These are phyloP conservation scores for Penicillium oxalicum DNA, from an alignment of 2,329 filamentous ascomycete genomes.

Conservation along the genomic window DNA sequence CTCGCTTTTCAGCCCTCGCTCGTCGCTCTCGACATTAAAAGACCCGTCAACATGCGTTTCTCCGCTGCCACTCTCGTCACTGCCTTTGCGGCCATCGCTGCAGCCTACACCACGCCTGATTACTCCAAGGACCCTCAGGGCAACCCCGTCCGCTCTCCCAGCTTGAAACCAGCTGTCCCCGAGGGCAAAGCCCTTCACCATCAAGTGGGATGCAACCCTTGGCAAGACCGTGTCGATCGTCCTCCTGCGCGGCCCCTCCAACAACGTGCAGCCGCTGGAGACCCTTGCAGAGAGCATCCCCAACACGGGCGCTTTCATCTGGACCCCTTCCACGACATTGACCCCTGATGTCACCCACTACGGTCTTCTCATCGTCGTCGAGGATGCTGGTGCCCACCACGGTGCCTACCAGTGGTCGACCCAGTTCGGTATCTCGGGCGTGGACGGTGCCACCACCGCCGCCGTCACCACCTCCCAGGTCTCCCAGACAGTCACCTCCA, in stretches of 20 bases:
- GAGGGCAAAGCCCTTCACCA: conserved; percentile 50
- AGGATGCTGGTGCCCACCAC: conserved; percentile 46
- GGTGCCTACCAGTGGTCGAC: conserved; percentile 53
- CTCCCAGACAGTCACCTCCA: conserved; percentile 7
- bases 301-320: conserved; percentile 53
- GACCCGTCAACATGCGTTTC: conserved; percentile 35
- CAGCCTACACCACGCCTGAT: conserved; percentile 35
- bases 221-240: conserved; percentile 47
- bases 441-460: conserved; percentile 5
- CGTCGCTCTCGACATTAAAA: not conserved
- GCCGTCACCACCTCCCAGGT: conserved; percentile 3
- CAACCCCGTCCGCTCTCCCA: conserved; percentile 52
- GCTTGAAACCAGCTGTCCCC: conserved; percentile 49
- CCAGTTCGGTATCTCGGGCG: conserved; percentile 53
- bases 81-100: conserved; percentile 35
- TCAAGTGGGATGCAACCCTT: conserved; percentile 50
- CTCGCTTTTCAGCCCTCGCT: conserved; percentile 16
- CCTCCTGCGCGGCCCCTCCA: conserved; percentile 54
- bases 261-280: conserved; percentile 48
- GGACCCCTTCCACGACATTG: conserved; percentile 49
- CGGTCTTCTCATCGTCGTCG: conserved; percentile 57
- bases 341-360: conserved; percentile 49
- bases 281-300: conserved; percentile 49
- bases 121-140: conserved; percentile 37
- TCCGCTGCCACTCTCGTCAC: conserved; percentile 31